Percentiles rank a stretch among this genome's conserved stretches.
Evolutionary conservation across 2,329 filamentous ascomycete genomes (phyloP).

Genomic region (Hypoxylon sp.): DNA sequence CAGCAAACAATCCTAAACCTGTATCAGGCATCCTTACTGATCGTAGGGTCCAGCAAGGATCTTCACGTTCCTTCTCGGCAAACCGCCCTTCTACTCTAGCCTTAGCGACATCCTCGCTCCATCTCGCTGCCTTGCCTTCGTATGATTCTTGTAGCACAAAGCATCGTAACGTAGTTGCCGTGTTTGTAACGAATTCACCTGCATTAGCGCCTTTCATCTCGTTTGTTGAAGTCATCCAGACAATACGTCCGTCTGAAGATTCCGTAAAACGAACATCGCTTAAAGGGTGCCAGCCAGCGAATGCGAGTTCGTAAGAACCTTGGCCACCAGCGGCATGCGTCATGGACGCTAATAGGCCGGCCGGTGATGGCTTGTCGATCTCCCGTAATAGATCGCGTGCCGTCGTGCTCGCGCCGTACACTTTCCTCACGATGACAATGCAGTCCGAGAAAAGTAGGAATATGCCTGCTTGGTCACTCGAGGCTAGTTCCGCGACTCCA

Average conservation of each 20-base stretch:
- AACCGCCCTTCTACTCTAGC: slow-evolving; percentile 90
- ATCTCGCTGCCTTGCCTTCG: slow-evolving; percentile 81
- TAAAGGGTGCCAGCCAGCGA: slow-evolving; percentile 80
- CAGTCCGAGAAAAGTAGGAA: slow-evolving; percentile 89
- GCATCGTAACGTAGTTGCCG: slow-evolving; percentile 72
- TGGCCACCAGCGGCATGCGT: slow-evolving; percentile 74
- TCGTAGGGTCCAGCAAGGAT: slow-evolving; percentile 83
- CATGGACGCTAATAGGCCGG: slow-evolving; percentile 74
- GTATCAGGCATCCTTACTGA: slow-evolving; percentile 75
- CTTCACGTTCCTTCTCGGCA: slow-evolving; percentile 85
- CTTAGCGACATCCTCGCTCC: slow-evolving; percentile 88
- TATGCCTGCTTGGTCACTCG: slow-evolving; percentile 73
- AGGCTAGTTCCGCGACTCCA: slow-evolving; percentile 57
- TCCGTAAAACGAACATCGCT: slow-evolving; percentile 81
- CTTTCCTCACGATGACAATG: slow-evolving; percentile 82
- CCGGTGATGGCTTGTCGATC: slow-evolving; percentile 82
- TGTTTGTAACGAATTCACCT: slow-evolving; percentile 64
- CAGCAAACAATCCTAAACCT: slow-evolving; percentile 72
- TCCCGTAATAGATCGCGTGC: slow-evolving; percentile 87
- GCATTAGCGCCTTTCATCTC: slow-evolving; percentile 71
- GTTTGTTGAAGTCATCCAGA: slow-evolving; percentile 78
- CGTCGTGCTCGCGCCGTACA: slow-evolving; percentile 72
- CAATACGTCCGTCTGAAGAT: slow-evolving; percentile 72
- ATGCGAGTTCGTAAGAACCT: slow-evolving; percentile 78
- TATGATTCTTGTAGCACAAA: slow-evolving; percentile 82